Conservation (phyloP, 2,329 filamentous ascomycete genomes). For the Xylariales sp. region DNA sequence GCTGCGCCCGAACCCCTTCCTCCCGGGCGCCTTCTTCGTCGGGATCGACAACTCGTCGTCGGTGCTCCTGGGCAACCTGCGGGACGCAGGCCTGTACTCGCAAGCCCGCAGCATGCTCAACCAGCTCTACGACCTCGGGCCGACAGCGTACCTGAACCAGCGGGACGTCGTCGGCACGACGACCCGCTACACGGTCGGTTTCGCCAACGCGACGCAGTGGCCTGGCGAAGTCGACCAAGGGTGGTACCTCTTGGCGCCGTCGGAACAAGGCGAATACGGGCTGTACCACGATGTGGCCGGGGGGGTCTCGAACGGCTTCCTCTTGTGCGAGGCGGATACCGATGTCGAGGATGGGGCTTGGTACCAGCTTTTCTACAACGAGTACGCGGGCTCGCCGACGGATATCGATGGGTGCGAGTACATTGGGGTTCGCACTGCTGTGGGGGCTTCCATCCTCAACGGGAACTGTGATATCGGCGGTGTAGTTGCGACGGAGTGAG, state of each 20-base stretch:
- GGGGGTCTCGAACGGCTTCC: slow-evolving; percentile 14
- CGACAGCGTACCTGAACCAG: slow-evolving; percentile 16
- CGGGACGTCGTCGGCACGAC: slow-evolving; percentile 15
- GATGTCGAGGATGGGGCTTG: slow-evolving; percentile 14
- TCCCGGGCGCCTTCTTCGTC: slow-evolving; percentile 10
- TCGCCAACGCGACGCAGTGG: slow-evolving; percentile 15
- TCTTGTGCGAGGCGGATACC: slow-evolving; percentile 14
- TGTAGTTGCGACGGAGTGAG: too few relatives aligned
- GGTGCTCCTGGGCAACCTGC: slow-evolving; percentile 15
- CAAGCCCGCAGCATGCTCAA: slow-evolving; percentile 12
- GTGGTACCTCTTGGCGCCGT: slow-evolving; percentile 13
- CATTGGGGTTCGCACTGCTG: slow-evolving; percentile 16
- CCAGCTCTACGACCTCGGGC: slow-evolving; percentile 16
- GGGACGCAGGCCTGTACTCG: slow-evolving; percentile 10
- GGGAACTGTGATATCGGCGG: slow-evolving; percentile 18
- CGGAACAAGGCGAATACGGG: slow-evolving; percentile 12
- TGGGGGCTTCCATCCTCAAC: slow-evolving; percentile 16
- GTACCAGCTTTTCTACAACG: slow-evolving; percentile 18
- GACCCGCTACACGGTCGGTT: slow-evolving; percentile 14
- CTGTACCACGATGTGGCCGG: slow-evolving; percentile 11
- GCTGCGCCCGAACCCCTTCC: slow-evolving; percentile 13
- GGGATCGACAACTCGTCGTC: slow-evolving; percentile 17
- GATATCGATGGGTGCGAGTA: slow-evolving; percentile 16
- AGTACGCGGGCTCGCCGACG: slow-evolving; percentile 2
- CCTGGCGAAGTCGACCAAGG: slow-evolving; percentile 13